Percentiles rank a stretch among this genome's conserved stretches.
Evolutionary conservation across 176 grass and related monocot genomes (phyloP).

Genomic region (Secale cereale): DNA sequence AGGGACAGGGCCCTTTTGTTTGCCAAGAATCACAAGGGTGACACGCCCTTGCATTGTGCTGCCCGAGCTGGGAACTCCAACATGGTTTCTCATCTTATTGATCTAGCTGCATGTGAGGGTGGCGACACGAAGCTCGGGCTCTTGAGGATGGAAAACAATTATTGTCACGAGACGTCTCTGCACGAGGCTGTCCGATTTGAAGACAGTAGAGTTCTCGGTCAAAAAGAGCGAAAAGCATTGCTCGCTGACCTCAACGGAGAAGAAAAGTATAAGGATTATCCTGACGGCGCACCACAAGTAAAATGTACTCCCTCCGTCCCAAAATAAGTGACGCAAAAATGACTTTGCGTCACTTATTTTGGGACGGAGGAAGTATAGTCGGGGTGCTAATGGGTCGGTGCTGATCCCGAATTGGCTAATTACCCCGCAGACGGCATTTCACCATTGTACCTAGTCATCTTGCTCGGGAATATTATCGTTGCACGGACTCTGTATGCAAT

Average conservation of each 20-base stretch:
- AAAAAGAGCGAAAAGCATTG: background rate
- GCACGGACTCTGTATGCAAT: background rate
- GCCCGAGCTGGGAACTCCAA: background rate
- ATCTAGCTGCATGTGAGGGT: background rate
- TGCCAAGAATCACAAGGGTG: background rate
- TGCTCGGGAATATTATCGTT: background rate
- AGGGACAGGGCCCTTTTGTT: background rate
- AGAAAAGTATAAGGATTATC: background rate
- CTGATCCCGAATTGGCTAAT: background rate
- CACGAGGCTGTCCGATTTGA: background rate
- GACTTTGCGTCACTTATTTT: too few species aligned
- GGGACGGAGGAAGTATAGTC: background rate
- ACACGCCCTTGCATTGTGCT: background rate
- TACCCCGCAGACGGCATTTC: background rate
- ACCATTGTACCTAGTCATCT: background rate
- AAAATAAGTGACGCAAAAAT: too few species aligned
- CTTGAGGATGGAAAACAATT: background rate
- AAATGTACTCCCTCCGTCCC: too few species aligned
- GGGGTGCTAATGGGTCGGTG: background rate
- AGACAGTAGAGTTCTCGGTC: background rate
- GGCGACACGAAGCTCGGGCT: background rate
- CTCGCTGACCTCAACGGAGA: background rate
- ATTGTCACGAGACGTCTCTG: background rate
- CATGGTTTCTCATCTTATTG: background rate
- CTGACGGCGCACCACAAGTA: background rate